Evolutionary conservation across 2,329 filamentous ascomycete genomes (phyloP).

Genomic region (Colletotrichum eleusines): DNA sequence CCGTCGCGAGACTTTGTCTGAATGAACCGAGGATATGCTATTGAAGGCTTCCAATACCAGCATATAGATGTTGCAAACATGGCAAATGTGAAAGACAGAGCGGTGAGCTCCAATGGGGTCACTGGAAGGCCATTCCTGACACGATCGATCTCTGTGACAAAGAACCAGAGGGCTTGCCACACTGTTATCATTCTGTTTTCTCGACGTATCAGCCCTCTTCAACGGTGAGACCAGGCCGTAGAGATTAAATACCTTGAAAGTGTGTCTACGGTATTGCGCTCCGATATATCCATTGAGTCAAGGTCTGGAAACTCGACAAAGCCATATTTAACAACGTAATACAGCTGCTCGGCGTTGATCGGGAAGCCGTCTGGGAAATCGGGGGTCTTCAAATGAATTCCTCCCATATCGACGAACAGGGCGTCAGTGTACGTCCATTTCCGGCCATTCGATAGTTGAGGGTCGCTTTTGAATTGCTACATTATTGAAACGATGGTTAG

Average conservation of each 20-base stretch:
- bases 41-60: slow-evolving; percentile 45
- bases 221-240: too few species aligned
- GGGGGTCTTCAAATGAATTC: slow-evolving; percentile 50
- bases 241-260: slow-evolving; percentile 48
- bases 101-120: slow-evolving; percentile 47
- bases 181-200: slow-evolving; percentile 41
- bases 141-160: slow-evolving; percentile 43
- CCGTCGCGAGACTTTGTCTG: slow-evolving; percentile 31
- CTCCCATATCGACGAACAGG: slow-evolving; percentile 58
- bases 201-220: too few species aligned
- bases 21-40: slow-evolving; percentile 31
- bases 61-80: slow-evolving; percentile 43
- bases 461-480: slow-evolving; percentile 41
- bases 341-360: slow-evolving; percentile 52
- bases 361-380: slow-evolving; percentile 50
- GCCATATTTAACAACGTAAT: slow-evolving; percentile 47
- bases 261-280: slow-evolving; percentile 49
- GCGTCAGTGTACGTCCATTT: slow-evolving; percentile 55
- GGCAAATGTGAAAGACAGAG: slow-evolving; percentile 45
- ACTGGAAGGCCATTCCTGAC: slow-evolving; percentile 43
- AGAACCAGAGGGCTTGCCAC: slow-evolving; percentile 47
- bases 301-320: slow-evolving; percentile 48
- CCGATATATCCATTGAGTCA: slow-evolving; percentile 45
- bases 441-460: slow-evolving; percentile 24
- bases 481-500: background rate